Base-by-base conservation (phyloP, 2,329 filamentous ascomycete genomes). In the Ophiocordyceps sinensis region DNA sequence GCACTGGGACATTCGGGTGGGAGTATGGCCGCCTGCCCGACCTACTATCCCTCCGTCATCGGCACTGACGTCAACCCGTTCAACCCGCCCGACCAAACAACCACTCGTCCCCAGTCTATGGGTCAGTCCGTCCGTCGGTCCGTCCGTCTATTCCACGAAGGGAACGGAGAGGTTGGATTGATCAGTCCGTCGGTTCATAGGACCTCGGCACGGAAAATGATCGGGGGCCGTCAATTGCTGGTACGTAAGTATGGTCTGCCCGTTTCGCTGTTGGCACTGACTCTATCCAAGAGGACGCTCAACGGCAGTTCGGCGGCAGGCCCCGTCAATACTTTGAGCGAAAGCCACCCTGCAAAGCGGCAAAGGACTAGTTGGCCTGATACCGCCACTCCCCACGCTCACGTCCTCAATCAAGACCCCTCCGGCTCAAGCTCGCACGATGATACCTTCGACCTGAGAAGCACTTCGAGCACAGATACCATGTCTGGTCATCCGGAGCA, bases 71-170 rank as follows among this genome's bases (percentile, higher is more conserved):
- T 29, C 21, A 9, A 31, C 8, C 19, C 19, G 19, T 19, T 19
- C 19, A 49, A 41, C 54, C 44, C 44, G 51, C 41, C 64, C 39
- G 13, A 14, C 60, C 43, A 46, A 57, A 43, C 54, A 54, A 54
- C 46, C 53, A 56, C 50, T 63, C 59, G 44, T 61, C 62, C 48
- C 62, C 62, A 39, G 62, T 65, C 51, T 65, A 65, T 64, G 61
- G 58, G 62, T 64, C 58, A 41, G 51, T 44, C 23, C 23, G 3
- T 26, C 9, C 23, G 23, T 26, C 9, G 3, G 23, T 43, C 45
- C 38, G 19, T 19, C 19, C 19, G 19, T 19, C 19, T 19, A 19
- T 19, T 10, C 21, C 37, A 28, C 21, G 9, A 15, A 6, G 15
- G 23, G 10, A 13, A 0, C 14, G 11, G 9, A 4, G 10, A 36